phyloP scores from a whole-genome alignment of 2,329 filamentous ascomycete genomes.

The Pseudocercospora macadamiae region DNA sequence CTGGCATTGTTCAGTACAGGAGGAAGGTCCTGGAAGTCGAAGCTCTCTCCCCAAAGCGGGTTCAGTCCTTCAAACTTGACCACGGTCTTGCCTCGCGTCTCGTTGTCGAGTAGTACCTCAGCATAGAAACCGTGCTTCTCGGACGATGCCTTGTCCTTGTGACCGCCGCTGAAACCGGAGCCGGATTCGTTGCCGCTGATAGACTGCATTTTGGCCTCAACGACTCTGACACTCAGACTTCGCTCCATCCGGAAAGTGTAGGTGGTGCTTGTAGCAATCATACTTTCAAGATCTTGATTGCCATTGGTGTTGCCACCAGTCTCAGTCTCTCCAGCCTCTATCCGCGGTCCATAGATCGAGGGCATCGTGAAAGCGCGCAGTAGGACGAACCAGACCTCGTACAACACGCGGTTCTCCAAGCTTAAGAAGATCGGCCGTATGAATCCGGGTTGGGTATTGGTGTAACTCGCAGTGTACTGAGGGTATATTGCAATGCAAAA shows the following conservation, averaged over 20 bases:
- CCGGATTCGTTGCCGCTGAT: slow-evolving; percentile 31
- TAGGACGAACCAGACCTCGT: slow-evolving; percentile 96
- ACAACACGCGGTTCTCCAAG: slow-evolving; percentile 83
- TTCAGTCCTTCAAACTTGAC: slow-evolving; percentile 71
- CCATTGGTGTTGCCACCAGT: slow-evolving; percentile 15
- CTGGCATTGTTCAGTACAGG: slow-evolving; percentile 69
- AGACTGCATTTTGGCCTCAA: slow-evolving; percentile 62
- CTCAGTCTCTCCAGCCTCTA: slow-evolving; percentile 29
- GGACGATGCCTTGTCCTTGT: slow-evolving; percentile 21
- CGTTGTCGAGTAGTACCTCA: slow-evolving; percentile 78
- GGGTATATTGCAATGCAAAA: slow-evolving; percentile 96
- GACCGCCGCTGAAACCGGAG: slow-evolving; percentile 30
- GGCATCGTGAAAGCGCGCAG: slow-evolving; percentile 89
- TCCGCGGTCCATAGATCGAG: slow-evolving; percentile 72
- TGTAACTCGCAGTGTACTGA: slow-evolving; percentile 78
- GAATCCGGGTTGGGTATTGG: slow-evolving; percentile 66
- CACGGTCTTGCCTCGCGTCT: slow-evolving; percentile 74
- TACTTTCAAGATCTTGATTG: slow-evolving; percentile 28
- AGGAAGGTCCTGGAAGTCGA: slow-evolving; percentile 75
- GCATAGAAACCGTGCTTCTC: slow-evolving; percentile 71
- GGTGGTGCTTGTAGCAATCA: slow-evolving; percentile 43
- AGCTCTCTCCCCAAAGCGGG: slow-evolving; percentile 82
- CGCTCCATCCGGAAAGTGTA: slow-evolving; percentile 71
- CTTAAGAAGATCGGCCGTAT: slow-evolving; percentile 88
- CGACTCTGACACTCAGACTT: slow-evolving; percentile 60